phyloP scores from a whole-genome alignment of 176 grass and related monocot genomes.

The Alopecurus myosuroides region DNA sequence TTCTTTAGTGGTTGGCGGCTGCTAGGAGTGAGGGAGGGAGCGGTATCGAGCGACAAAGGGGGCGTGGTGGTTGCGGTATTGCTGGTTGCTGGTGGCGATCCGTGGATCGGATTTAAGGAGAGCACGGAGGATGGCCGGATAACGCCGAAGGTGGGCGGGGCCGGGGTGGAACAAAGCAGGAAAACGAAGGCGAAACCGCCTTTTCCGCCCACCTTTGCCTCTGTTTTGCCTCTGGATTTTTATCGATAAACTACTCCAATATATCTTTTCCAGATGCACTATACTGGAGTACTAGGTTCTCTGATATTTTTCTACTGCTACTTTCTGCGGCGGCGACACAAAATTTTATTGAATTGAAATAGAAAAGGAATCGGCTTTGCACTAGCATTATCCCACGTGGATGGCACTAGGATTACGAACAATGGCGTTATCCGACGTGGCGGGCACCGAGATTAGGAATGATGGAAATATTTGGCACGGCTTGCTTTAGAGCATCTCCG shows the following conservation, averaged over 20 bases:
- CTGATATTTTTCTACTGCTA: background rate
- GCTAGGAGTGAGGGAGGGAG: background rate
- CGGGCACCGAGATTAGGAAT: background rate
- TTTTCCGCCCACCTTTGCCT: background rate
- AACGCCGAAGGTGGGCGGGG: background rate
- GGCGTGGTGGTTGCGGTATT: background rate
- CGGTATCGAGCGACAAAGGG: background rate
- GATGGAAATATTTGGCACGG: background rate
- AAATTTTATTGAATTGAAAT: background rate
- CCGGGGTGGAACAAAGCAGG: background rate
- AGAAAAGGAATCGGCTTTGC: background rate
- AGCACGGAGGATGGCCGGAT: background rate
- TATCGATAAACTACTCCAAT: background rate
- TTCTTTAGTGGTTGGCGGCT: background rate
- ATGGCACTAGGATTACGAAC: background rate
- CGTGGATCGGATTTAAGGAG: slow-evolving; percentile 2
- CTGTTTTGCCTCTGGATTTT: background rate
- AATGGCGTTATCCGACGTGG: slow-evolving; percentile 28
- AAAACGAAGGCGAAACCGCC: background rate
- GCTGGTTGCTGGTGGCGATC: background rate
- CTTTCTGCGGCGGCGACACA: background rate
- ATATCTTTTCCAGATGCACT: too few species aligned
- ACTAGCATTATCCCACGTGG: slow-evolving; percentile 35
- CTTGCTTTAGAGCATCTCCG: too few species aligned
- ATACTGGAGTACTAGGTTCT: too few species aligned